Base-by-base conservation (phyloP, 768 basidiomycete species). In the Symmetrospora coprosmae region DNA sequence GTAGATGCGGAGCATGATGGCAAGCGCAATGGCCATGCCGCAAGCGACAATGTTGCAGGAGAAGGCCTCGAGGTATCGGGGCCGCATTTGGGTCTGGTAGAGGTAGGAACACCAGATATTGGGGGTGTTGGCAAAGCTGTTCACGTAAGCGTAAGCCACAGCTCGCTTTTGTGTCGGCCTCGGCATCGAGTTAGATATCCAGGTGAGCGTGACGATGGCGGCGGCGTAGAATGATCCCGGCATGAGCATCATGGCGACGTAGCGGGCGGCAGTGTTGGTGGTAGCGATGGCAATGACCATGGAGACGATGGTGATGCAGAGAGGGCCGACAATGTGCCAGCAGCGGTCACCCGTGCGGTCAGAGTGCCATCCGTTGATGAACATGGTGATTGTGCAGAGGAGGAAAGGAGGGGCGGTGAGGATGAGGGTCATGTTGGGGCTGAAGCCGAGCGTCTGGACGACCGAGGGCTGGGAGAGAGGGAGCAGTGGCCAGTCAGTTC, bases 151-250 rank as follows among this genome's bases (percentile, higher is more conserved):
- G 47, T 92, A 76, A 13, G 83, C 83, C n/a, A 88, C 84, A 2
- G 88, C 86, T 5, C 88, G 82, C 73, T 91, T 92, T 17, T 82
- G 80, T 2, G 86, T 78, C 27, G 88, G 82, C 19, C 80, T 80
- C 30, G 86, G 80, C 73, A 91, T 76, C 17, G 77, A 76, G 63
- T 77, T 79, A 49, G 76, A 77, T 50, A 78, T 73, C 80, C 73
- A 73, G 17, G 61, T 2, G 77, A 73, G 69, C 74, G 84, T 82
- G 51, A 78, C 77, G 62, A 87, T 79, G 72, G 83, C 85, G 2
- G 79, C 85, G 1, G 82, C 76, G 65, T 84, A 85, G 1, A 81
- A 80, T 64, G 82, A 81, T 4, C 83, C 81, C 16, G 30, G 38
- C 80, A 86, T 83, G 71, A 87, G 86, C 17, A 64, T 75, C 61